These are phyloP conservation scores for Coniosporium apollinis DNA, from an alignment of 495 filamentous ascomycete species.

Conservation along the genomic window DNA sequence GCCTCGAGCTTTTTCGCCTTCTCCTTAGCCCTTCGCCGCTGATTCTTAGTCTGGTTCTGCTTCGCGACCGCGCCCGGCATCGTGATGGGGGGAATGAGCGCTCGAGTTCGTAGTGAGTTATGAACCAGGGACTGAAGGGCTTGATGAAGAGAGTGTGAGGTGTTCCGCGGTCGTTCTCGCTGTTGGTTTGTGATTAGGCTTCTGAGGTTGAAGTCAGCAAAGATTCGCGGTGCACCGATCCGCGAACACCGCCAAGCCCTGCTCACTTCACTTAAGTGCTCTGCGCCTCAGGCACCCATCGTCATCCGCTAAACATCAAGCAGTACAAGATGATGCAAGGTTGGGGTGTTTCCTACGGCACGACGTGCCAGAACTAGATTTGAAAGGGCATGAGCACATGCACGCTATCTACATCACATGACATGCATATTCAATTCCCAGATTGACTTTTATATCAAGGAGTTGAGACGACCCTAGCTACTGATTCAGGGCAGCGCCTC, in stretches of 20 bases:
- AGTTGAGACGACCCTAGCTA: too few species aligned
- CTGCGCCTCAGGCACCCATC: neutral
- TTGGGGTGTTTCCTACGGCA: too few species aligned
- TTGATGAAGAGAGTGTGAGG: neutral
- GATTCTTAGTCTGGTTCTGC: constrained; percentile 17
- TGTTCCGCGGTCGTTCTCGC: constrained; percentile 1
- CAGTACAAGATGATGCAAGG: too few species aligned
- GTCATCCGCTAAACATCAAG: neutral
- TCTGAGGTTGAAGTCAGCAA: neutral
- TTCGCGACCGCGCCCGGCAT: constrained; percentile 12
- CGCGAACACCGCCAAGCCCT: neutral
- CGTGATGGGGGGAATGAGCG: constrained; percentile 1
- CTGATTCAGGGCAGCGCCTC: too few species aligned
- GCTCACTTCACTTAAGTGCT: neutral
- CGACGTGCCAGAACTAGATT: too few species aligned
- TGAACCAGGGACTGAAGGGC: neutral
- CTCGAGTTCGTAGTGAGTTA: neutral
- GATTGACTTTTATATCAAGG: too few species aligned
- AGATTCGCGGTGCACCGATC: too few species aligned
- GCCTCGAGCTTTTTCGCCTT: constrained; percentile 16
- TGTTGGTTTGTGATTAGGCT: neutral
- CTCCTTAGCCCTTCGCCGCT: constrained; percentile 16
- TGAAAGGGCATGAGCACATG: too few species aligned
- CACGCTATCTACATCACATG: too few species aligned
- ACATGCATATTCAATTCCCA: too few species aligned